Percentiles rank a stretch among this genome's conserved stretches.
Evolutionary conservation across 2,329 filamentous ascomycete genomes (phyloP).

Genomic region (Fusarium sp.): DNA sequence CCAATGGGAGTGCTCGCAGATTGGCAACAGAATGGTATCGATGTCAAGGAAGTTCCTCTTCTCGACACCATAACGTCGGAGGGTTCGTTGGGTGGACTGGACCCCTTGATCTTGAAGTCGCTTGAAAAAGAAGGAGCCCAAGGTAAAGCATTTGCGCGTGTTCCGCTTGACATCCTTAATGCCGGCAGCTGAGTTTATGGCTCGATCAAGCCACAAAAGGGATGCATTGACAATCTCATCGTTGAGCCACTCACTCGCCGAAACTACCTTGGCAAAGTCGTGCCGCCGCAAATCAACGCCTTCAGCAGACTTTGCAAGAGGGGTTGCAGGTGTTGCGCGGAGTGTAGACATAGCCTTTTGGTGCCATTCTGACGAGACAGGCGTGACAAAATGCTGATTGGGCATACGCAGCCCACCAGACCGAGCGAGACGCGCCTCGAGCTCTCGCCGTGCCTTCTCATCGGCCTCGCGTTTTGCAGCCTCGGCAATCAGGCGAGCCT

Average conservation of each 20-base stretch:
- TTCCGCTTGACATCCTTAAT: slow-evolving; percentile 58
- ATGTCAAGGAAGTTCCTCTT: slow-evolving; percentile 72
- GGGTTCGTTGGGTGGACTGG: slow-evolving; percentile 62
- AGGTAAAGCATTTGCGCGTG: slow-evolving; percentile 68
- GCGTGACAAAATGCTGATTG: slow-evolving; percentile 42
- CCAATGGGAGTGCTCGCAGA: slow-evolving; percentile 75
- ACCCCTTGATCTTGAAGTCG: slow-evolving; percentile 62
- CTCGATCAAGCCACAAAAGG: slow-evolving; percentile 68
- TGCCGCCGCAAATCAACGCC: slow-evolving; percentile 62
- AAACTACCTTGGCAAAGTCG: slow-evolving; percentile 73
- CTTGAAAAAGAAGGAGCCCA: slow-evolving; percentile 75
- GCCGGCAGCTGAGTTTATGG: slow-evolving; percentile 67
- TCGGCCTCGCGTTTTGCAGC: slow-evolving; percentile 38
- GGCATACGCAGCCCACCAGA: slow-evolving; percentile 49
- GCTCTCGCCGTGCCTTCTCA: slow-evolving; percentile 41
- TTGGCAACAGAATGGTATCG: slow-evolving; percentile 75
- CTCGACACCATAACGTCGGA: slow-evolving; percentile 66
- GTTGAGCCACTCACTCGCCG: slow-evolving; percentile 74
- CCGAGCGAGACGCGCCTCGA: slow-evolving; percentile 46
- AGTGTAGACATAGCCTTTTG: slow-evolving; percentile 48
- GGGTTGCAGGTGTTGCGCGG: slow-evolving; percentile 48
- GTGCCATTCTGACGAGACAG: slow-evolving; percentile 47
- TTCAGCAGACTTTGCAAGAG: slow-evolving; percentile 60
- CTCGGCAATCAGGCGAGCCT: slow-evolving; percentile 44
- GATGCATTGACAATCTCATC: slow-evolving; percentile 79